Evolutionary conservation across 805 yeast genomes (phyloP), one percentile per base, ranked within the genome.

Genomic region (Priceomyces medius): DNA sequence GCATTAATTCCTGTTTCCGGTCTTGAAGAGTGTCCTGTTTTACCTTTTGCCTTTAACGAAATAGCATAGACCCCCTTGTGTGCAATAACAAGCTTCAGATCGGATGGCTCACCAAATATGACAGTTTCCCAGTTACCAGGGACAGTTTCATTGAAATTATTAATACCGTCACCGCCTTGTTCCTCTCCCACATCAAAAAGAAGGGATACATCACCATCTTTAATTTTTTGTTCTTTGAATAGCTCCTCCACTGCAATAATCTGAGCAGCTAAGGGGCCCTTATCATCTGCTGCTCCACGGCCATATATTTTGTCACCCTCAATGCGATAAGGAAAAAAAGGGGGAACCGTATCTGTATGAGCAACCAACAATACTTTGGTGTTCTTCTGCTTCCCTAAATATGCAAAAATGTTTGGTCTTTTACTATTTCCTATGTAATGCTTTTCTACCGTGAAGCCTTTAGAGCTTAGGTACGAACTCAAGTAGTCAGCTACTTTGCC

Each of bases 21-120:
- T 57, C 83, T 81, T 1, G 88, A 88, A 2, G 83, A 77, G 54
- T 83, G 89, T 3, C 80, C 64, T 2, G 86, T 76, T 41, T 70
- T 66, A 3, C 88, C 88, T n/a, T 54, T 49, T n/a, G 73, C 77
- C 13, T 56, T 45, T 19, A 80, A 44, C 4, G 64, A 54, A 26
- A 74, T 71, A 39, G 63, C 49, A 33, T 66, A 74, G 27, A 70
- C 62, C 12, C 88, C 88, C 58, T 83, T 83, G 54, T 83, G 90
- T 9, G 88, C 89, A 4, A 75, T 76, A 10, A 85, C 87, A 16
- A 83, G 64, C 50, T 78, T 80, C 54, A 75, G 66, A 48, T 82
- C 88, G 0, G 90, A 83, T 8, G 90, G 90, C 56, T 83, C 90
- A 9, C 89, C 89, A 61, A 83, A 83, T 21, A 84, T 71, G 12